These are phyloP conservation scores for Arthrobotrys entomopaga DNA, from an alignment of 2,329 filamentous ascomycete genomes.

Conservation along the genomic window DNA sequence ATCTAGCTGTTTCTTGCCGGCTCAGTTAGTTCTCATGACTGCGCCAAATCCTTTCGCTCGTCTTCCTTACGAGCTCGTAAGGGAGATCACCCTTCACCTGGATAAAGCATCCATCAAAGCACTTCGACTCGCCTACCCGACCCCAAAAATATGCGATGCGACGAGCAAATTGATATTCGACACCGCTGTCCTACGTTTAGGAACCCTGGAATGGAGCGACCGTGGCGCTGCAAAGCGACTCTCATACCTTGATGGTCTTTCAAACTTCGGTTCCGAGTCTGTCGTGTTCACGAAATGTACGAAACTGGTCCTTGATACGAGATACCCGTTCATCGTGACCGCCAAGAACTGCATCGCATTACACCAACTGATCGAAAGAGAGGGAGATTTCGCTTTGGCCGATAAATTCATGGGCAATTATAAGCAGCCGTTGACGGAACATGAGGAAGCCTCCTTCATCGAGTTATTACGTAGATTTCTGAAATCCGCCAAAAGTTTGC, in stretches of 20 bases:
- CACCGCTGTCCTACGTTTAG: constrained; percentile 36
- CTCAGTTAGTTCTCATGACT: not conserved
- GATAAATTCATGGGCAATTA: constrained; percentile 17
- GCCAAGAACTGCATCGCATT: constrained; percentile 8
- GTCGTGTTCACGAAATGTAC: constrained; percentile 14
- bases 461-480: constrained; percentile 26
- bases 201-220: constrained; percentile 39
- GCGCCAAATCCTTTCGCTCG: constrained; percentile 5
- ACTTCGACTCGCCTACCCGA: constrained; percentile 30
- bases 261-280: not conserved
- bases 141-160: constrained; percentile 23
- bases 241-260: constrained; percentile 18
- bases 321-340: constrained; percentile 40
- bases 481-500: constrained; percentile 11
- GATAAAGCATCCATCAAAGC: constrained; percentile 44
- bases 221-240: constrained; percentile 31
- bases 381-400: constrained; percentile 4
- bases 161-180: constrained; percentile 35
- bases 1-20: too few relatives aligned
- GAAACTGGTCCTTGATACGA: constrained; percentile 36
- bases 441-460: constrained; percentile 19
- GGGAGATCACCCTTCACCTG: constrained; percentile 35
- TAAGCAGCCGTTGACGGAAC: constrained; percentile 5
- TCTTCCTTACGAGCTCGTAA: constrained; percentile 44
- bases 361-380: not conserved